Base-by-base conservation (phyloP, 2,329 filamentous ascomycete species). In the Cordyceps cateniannulata region DNA sequence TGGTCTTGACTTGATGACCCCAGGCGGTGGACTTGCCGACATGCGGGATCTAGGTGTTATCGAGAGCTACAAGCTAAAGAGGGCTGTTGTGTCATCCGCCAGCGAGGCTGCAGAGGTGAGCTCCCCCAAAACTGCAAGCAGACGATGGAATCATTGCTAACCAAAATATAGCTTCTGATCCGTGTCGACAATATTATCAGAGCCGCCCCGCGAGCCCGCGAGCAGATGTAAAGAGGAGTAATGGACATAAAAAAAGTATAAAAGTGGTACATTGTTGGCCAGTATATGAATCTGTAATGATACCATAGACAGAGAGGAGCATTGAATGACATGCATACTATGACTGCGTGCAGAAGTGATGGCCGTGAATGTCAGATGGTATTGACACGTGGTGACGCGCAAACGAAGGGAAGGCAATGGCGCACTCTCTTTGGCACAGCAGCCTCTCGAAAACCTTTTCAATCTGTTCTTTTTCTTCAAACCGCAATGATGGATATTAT, bases 21-120 rank as follows among this genome's bases (percentile, higher is more conserved):
- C 93, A 2, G 93, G 95, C 45, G 95, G 95, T 62, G 93, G 92
- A 49, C 91, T 99, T 70, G 84, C 91, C 14, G 95, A 99, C 71
- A 99, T 99, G 95, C 85, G 93, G 59, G 91, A 99, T 69, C 74
- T 96, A 52, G 95, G 95, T 49, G 93, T 99, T 29, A 89, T 99
- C 67, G 95, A 99, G 79, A 96, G 91, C 75, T 98, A 97, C 82
- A 99, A 99, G 83, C 79, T 99, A 73, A 99, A 99, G 85, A 89
- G 86, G 73, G 95, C 95, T n/a, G 95, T 99, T 59, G 95, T 99
- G 56, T 96, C 90, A 58, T 96, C 92, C 63, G 95, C 95, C 24
- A 96, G 91, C 62, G 95, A 99, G 78, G 95, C 95, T 64, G 93
- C 95, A 66, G 95, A 99, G 84, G 91, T 96, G 81, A 79, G 86